Evolutionary conservation across 2,329 filamentous ascomycete species (phyloP).

Genomic region (Lecanoromycetidae sp.): DNA sequence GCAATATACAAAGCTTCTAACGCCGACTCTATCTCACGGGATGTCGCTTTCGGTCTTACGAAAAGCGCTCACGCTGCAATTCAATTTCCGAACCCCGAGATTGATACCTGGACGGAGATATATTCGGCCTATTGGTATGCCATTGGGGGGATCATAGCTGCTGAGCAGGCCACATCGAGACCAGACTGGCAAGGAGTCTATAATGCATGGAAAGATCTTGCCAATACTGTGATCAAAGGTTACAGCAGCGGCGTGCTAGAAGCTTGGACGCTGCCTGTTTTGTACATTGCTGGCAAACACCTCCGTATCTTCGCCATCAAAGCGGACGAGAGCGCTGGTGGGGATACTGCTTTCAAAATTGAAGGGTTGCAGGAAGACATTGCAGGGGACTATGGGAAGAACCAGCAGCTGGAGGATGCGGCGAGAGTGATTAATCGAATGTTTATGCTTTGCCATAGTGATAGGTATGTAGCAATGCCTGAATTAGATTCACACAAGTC

Average conservation of each 20-base stretch:
- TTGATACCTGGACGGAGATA: constrained; percentile 74
- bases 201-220: constrained; percentile 75
- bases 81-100: constrained; percentile 40
- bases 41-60: constrained; percentile 60
- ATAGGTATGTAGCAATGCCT: constrained; percentile 56
- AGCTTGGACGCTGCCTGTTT: constrained; percentile 82
- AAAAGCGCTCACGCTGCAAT: constrained; percentile 40
- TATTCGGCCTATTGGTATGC: constrained; percentile 78
- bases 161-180: constrained; percentile 41
- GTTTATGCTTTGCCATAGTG: constrained; percentile 78
- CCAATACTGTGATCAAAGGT: constrained; percentile 63
- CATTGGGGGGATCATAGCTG: constrained; percentile 57
- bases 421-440: constrained; percentile 83
- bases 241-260: constrained; percentile 67
- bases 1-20: constrained; percentile 62
- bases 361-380: constrained; percentile 66
- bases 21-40: constrained; percentile 49
- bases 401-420: constrained; percentile 80
- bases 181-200: constrained; percentile 76
- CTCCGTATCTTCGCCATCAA: constrained; percentile 79
- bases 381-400: constrained; percentile 60
- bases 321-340: constrained; percentile 59
- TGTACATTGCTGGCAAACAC: constrained; percentile 80
- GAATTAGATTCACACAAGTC: neutral
- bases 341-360: constrained; percentile 34